Percentiles rank a stretch among this genome's conserved stretches.
phyloP scores from a whole-genome alignment of 192 early-diverging fungal genomes.

The Geosiphon pyriformis region DNA sequence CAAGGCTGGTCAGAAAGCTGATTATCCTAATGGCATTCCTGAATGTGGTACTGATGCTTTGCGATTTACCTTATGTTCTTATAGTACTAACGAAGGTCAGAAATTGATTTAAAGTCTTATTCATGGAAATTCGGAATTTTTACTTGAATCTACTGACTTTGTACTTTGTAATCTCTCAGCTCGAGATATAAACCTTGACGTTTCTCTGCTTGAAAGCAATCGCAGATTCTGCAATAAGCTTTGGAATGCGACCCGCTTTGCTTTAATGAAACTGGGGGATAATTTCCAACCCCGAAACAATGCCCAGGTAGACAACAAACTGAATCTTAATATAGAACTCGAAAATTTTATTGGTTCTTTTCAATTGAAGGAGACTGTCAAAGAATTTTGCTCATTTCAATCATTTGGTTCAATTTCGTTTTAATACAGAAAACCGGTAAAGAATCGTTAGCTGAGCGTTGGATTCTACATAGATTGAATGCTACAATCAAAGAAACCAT shows the following conservation, averaged over 20 bases:
- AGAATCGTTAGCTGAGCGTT: conserved; percentile 84
- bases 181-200: conserved; percentile 90
- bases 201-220: conserved; percentile 96
- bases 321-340: too few relatives aligned
- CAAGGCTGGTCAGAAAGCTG: conserved; percentile 73
- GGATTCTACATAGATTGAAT: conserved; percentile 92
- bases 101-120: background rate
- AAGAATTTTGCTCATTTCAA: too few relatives aligned
- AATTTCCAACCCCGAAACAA: conserved; percentile 69
- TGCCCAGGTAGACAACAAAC: conserved; percentile 24
- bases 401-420: background rate
- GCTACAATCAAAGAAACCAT: conserved; percentile 71
- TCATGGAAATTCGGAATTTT: too few relatives aligned
- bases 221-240: conserved; percentile 99
- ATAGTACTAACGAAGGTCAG: conserved; percentile 47
- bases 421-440: conserved; percentile 56
- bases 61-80: conserved; percentile 75
- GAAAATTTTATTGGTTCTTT: too few relatives aligned
- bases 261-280: conserved; percentile 89
- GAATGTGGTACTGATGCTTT: conserved; percentile 97
- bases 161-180: conserved; percentile 33
- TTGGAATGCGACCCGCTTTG: conserved; percentile 97
- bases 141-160: background rate
- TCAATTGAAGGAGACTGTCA: too few relatives aligned
- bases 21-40: conserved; percentile 96